These are phyloP conservation scores for Populus simonii DNA, from an alignment of 345 rosid genomes.

Conservation along the genomic window DNA sequence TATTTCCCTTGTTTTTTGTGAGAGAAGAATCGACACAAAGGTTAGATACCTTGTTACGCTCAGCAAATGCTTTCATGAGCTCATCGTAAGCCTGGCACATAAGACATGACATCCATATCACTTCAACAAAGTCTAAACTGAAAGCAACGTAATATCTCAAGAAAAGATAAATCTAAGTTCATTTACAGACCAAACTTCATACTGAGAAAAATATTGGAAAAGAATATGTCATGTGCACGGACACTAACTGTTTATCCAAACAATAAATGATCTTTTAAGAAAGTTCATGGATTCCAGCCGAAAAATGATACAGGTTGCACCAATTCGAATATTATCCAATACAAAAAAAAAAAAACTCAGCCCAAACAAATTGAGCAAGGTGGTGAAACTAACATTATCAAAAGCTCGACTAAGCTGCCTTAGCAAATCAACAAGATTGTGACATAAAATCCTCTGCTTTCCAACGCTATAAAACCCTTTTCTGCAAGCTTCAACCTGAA, in stretches of 20 bases:
- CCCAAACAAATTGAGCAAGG: neutral
- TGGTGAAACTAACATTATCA: conserved; percentile 55
- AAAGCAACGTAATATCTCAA: neutral
- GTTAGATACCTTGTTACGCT: conserved; percentile 78
- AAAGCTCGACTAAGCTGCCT: conserved; percentile 91
- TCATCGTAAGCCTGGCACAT: conserved; percentile 73
- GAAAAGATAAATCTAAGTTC: neutral
- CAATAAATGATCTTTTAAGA: neutral
- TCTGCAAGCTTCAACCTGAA: conserved; percentile 75
- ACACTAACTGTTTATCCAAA: neutral
- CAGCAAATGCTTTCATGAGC: conserved; percentile 82
- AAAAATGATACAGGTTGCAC: neutral
- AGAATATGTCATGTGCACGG: neutral
- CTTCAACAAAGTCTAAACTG: neutral
- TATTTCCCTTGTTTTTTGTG: neutral
- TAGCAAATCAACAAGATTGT: conserved; percentile 86
- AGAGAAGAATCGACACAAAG: neutral
- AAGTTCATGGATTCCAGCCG: neutral
- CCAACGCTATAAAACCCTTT: conserved; percentile 78
- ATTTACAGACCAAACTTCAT: neutral
- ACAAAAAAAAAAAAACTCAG: neutral
- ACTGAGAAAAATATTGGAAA: neutral
- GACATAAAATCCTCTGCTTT: conserved; percentile 71
- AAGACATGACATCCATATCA: conserved; percentile 10
- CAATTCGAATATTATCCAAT: neutral